Evolutionary conservation across 2,329 filamentous ascomycete species (phyloP), one percentile per base, ranked within the genome.

Genomic region (Rachicladosporium sp.): DNA sequence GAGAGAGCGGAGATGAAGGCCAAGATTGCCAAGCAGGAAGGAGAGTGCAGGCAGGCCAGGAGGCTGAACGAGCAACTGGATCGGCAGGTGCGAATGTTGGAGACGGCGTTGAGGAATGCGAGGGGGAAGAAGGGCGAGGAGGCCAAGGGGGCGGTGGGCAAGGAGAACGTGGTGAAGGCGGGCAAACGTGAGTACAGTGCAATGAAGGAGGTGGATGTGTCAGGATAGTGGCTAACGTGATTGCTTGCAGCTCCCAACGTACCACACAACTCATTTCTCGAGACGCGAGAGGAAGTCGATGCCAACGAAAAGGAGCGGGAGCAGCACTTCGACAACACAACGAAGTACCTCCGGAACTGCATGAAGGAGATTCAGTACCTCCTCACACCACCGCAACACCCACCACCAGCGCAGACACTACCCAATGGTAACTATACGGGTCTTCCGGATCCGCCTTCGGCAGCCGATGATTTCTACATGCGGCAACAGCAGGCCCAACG

Each of bases 1-100:
- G 91, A 98, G 65, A 81, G 87, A 58, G 91, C 93, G 54, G 91
- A 98, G 67, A 96, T 98, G 91, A 94, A 93, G 69, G 87, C 85
- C 50, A 80, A 93, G 56, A 95, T 98, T 66, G 89, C 89, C 37
- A 82, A 84, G 55, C 76, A 96, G 48, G 91, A 98, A 64, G 91
- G 91, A 40, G 85, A 93, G 50, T 76, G 81, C 27, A 74, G 88
- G 48, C 85, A 89, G 50, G 81, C 84, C 37, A 91, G 93, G 63
- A 82, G 84, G 45, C 77, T 88, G 42, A 88, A 93, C 54, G 87
- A 88, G 62, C 85, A 87, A 29, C 67, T 95, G 40, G 87, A 85
- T 59, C 87, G 87, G 67, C 93, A 95, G 57, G 82, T 96, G 43
- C 72, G 78, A 40, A 85, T 96, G 64, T 72, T 96, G 46, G 88